Conservation (phyloP, 306 rosid genomes). For the Dicorynia guianensis region DNA sequence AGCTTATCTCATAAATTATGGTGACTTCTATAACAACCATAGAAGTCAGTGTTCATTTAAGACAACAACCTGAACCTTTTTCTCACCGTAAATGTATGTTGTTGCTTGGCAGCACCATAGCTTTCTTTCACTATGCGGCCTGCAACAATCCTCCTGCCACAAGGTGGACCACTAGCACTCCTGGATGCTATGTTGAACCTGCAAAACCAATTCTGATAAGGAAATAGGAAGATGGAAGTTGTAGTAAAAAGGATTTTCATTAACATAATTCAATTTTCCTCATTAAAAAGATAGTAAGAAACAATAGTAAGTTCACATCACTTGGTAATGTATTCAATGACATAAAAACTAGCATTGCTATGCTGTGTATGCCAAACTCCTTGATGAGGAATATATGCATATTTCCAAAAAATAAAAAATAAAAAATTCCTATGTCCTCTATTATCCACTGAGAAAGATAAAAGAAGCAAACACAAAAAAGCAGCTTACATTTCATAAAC, state of each 20-base stretch:
- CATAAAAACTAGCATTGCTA: not conserved
- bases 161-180: slow-evolving; percentile 75
- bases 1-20: not conserved
- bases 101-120: slow-evolving; percentile 40
- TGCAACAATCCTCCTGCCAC: slow-evolving; percentile 78
- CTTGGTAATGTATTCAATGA: not conserved
- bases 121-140: slow-evolving; percentile 94
- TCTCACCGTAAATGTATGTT: not conserved
- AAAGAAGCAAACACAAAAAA: not conserved
- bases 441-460: slow-evolving; percentile 19
- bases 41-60: slow-evolving; percentile 6
- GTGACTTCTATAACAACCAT: slow-evolving; percentile 5
- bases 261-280: slow-evolving; percentile 19
- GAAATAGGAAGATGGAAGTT: slow-evolving; percentile 25
- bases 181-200: slow-evolving; percentile 83
- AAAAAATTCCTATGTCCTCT: not conserved
- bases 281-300: not conserved
- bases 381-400: not conserved
- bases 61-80: not conserved
- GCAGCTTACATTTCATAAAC: slow-evolving; percentile 81
- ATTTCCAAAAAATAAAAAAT: not conserved
- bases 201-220: slow-evolving; percentile 34
- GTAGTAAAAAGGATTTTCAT: not conserved
- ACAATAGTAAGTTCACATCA: too few relatives aligned
- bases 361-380: slow-evolving; percentile 17